phyloP scores from a whole-genome alignment of 1,284 basidiomycete genomes.

The Coriolopsis trogii region DNA sequence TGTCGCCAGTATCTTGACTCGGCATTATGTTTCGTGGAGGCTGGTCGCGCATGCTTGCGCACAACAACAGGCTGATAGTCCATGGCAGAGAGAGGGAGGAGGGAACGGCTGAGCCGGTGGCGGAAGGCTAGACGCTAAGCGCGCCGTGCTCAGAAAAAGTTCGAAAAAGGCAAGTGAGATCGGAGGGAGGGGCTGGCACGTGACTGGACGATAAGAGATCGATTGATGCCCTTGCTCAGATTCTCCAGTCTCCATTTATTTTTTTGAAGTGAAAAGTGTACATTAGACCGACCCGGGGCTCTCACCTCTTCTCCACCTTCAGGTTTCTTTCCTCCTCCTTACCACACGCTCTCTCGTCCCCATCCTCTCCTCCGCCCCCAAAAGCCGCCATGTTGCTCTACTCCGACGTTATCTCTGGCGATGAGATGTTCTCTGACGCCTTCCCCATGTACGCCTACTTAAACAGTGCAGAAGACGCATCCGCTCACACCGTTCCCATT shows the following conservation, averaged over 20 bases:
- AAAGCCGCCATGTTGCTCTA: slow-evolving; percentile 74
- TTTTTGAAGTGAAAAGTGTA: slow-evolving; percentile 27
- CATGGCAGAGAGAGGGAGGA: slow-evolving; percentile 42
- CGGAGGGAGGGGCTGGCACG: slow-evolving; percentile 24
- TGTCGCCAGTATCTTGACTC: slow-evolving; percentile 83
- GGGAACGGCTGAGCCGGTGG: background rate
- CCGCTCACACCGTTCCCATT: no score
- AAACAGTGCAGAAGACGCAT: no score
- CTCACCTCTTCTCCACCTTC: slow-evolving; percentile 22
- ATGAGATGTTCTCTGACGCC: slow-evolving; percentile 97
- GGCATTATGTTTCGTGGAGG: slow-evolving; percentile 60
- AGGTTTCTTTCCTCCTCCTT: slow-evolving; percentile 28
- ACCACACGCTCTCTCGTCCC: slow-evolving; percentile 25
- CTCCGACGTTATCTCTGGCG: slow-evolving; percentile 73
- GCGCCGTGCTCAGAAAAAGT: slow-evolving; percentile 18
- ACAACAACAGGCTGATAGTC: slow-evolving; percentile 80
- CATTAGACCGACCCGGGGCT: slow-evolving; percentile 25
- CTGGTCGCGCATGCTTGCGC: slow-evolving; percentile 58
- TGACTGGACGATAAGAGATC: slow-evolving; percentile 36
- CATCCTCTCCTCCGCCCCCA: slow-evolving; percentile 21
- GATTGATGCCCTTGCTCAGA: slow-evolving; percentile 29
- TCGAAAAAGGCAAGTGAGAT: slow-evolving; percentile 27
- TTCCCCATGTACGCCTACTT: slow-evolving; percentile 71
- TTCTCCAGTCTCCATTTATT: slow-evolving; percentile 22
- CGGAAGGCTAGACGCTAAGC: background rate